Evolutionary conservation across 495 filamentous ascomycete genomes (phyloP), one percentile per base, ranked within the genome.

Genomic region (Lentithecium fluviatile): DNA sequence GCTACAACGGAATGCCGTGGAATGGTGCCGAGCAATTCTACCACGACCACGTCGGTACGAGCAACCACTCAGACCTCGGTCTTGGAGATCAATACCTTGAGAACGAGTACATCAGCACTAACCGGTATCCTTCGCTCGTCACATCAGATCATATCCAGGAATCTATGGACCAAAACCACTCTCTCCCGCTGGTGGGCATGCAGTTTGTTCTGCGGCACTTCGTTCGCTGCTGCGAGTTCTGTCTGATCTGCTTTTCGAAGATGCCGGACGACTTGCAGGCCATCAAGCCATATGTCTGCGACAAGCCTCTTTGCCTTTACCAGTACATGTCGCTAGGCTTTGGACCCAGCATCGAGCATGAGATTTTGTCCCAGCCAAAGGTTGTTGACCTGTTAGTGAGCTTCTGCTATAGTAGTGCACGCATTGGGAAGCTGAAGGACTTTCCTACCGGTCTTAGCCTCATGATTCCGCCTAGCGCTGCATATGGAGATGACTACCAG

Each of bases 271-370:
- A 83, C 6, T 88, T 95, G 46, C 89, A 92, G 64, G 87, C 92
- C n/a, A 76, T 97, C 43, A 93, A 91, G 59, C 93, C 93, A 0
- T 96, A 94, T 66, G 90, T 96, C 19, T 97, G 93, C 77, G 84
- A 82, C 25, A 82, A 84, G 19, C 81, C 80, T 2, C 78, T 97
- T 7, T 97, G 93, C 68, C 75, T 96, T 1, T 94, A 90, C 64
- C 93, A 97, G 68, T 96, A 95, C 75, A 88, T 96, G 83, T 80
- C 81, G n/a, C 78, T 94, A 24, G 91, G 90, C 0, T 85, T 96
- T 70, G 92, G 92, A 0, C 86, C 90, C 1, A 89, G 83, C 67
- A 82, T 96, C 55, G 91, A 96, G 69, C 82, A 90, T 68, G 91
- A 96, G 67, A 88, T 97, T 29, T 60, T 86, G 26, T 80, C 84